Percentiles rank a stretch among this genome's conserved stretches.
These are phyloP conservation scores for Arthrobotrys sphaeroides DNA, from an alignment of 2,329 filamentous ascomycete genomes.

Conservation along the genomic window DNA sequence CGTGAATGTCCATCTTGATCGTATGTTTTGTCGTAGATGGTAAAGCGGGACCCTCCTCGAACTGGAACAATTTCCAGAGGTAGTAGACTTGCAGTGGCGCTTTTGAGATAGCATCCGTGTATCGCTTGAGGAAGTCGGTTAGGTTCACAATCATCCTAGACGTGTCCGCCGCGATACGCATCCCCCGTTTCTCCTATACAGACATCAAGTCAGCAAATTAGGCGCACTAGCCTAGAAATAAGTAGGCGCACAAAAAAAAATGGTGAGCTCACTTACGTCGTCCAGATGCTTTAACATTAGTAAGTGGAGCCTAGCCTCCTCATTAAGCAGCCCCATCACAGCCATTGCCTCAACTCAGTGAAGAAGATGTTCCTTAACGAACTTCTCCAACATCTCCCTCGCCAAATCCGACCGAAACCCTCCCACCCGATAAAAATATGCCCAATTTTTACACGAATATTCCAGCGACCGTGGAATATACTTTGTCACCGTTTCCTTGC, in stretches of 20 bases:
- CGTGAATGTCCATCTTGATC: background rate
- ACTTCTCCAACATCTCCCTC: background rate
- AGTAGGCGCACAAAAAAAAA: too few species aligned
- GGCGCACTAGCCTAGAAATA: too few species aligned
- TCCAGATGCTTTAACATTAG: too few species aligned
- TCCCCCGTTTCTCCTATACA: background rate
- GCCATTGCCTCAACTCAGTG: constrained; percentile 20
- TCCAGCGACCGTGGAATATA: background rate
- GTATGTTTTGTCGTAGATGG: background rate
- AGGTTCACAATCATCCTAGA: background rate
- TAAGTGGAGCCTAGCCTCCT: too few species aligned
- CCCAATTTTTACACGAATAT: background rate
- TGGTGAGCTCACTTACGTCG: too few species aligned
- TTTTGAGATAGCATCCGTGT: background rate
- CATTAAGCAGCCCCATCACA: background rate
- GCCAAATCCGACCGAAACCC: background rate
- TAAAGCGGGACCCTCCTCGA: background rate
- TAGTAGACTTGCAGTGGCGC: constrained; percentile 11
- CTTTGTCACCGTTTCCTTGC: background rate
- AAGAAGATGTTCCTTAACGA: background rate
- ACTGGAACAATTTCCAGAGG: constrained; percentile 4
- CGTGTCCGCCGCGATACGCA: background rate
- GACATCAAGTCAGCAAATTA: background rate
- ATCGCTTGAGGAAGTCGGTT: background rate
- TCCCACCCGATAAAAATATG: background rate